A percentile compares a stretch with the other conserved stretches of the same genome.
These are phyloP conservation scores for Rhodotorula mucilaginosa DNA, from an alignment of 1,284 basidiomycete genomes.

Conservation along the genomic window DNA sequence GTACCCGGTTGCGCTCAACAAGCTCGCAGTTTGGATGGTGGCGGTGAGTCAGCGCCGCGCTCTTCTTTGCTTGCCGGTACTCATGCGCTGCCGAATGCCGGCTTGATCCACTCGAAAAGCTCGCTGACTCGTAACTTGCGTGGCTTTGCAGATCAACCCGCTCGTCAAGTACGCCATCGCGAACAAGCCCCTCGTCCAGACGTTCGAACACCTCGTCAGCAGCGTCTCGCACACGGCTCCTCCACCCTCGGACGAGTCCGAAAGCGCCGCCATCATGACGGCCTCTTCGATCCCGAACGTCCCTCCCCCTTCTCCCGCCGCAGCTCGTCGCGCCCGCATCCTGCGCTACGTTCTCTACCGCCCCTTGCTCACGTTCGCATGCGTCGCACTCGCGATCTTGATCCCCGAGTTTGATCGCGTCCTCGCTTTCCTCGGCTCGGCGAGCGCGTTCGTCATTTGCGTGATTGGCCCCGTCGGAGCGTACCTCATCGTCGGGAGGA, in stretches of 20 bases:
- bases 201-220: slow-evolving; percentile 70
- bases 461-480: slow-evolving; percentile 69
- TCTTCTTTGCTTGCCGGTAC: too few species aligned
- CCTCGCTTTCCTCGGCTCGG: slow-evolving; percentile 78
- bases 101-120: too few species aligned
- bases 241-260: background rate
- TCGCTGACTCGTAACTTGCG: background rate
- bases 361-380: slow-evolving; percentile 59
- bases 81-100: too few species aligned
- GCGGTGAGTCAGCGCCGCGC: slow-evolving; percentile 52
- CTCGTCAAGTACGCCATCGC: slow-evolving; percentile 80
- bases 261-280: background rate
- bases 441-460: slow-evolving; percentile 74
- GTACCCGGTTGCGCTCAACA: slow-evolving; percentile 72
- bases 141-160: slow-evolving; percentile 30
- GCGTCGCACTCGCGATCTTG: slow-evolving; percentile 69
- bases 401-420: slow-evolving; percentile 82
- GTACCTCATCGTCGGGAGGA: slow-evolving; percentile 19
- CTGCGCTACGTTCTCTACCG: slow-evolving; percentile 54
- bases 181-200: slow-evolving; percentile 79
- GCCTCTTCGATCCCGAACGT: background rate
- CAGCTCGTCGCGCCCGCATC: background rate
- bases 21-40: slow-evolving; percentile 80
- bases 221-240: slow-evolving; percentile 50
- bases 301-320: background rate